These are phyloP conservation scores for Solanum bulbocastanum DNA, from an alignment of 257 asterid species.

Conservation along the genomic window DNA sequence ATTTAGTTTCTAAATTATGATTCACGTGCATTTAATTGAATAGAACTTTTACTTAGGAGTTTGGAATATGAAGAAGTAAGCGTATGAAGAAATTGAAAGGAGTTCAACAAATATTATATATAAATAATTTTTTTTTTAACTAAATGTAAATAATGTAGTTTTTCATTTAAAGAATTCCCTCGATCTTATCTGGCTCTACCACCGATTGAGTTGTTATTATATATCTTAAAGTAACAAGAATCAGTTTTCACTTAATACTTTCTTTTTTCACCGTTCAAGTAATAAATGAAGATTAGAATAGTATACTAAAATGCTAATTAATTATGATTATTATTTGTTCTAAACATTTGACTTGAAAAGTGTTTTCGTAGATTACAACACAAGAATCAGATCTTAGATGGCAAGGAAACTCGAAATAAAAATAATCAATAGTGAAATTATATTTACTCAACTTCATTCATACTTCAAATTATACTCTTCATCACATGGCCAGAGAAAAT, in stretches of 20 bases:
- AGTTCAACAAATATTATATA: no score
- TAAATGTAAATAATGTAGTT: no score
- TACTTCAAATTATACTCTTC: neutral
- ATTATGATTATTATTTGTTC: neutral
- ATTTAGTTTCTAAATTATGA: no score
- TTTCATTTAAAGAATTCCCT: no score
- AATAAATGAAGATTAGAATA: neutral
- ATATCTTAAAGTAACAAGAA: no score
- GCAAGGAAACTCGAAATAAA: neutral
- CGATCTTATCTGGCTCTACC: neutral
- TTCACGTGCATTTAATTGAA: neutral
- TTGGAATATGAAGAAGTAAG: no score
- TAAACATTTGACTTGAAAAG: neutral
- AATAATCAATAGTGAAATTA: neutral
- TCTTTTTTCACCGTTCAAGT: neutral
- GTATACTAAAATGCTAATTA: neutral
- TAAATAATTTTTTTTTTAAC: no score
- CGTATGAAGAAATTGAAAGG: no score
- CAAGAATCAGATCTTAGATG: neutral
- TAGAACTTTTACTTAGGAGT: no score
- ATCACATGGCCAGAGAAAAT: neutral
- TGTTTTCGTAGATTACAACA: neutral
- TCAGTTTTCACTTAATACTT: neutral
- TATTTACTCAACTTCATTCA: neutral
- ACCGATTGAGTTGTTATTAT: neutral